phyloP scores from a whole-genome alignment of 352 stramenopile genomes.

The Phytophthora melonis region DNA sequence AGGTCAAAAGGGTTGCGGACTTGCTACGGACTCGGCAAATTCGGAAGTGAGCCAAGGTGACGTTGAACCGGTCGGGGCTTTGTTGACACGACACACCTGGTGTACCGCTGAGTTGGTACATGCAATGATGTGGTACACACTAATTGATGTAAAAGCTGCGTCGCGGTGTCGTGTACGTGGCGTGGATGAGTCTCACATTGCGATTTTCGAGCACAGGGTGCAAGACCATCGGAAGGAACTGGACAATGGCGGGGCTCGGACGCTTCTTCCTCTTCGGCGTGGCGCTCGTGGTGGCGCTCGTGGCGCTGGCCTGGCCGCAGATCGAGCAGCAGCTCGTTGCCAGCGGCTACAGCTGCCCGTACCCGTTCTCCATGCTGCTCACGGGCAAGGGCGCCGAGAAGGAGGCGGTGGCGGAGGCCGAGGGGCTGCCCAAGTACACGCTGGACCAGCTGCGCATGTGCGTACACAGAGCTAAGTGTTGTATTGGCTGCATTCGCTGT shows the following conservation, averaged over 20 bases:
- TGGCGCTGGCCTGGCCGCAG: constrained; percentile 74
- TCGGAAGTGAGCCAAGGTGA: constrained; percentile 28
- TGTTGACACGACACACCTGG: constrained; percentile 27
- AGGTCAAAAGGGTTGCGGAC: neutral
- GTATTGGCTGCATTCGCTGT: neutral
- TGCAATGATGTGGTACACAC: neutral
- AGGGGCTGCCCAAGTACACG: constrained; percentile 63
- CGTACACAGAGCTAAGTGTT: neutral
- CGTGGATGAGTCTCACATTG: constrained; percentile 2
- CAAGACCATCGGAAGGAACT: constrained; percentile 32
- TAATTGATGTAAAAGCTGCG: constrained; percentile 18
- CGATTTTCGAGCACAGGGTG: constrained; percentile 11
- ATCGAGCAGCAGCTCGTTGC: constrained; percentile 73
- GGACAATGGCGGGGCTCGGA: constrained; percentile 41
- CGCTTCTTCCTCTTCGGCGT: constrained; percentile 57
- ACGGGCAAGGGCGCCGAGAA: constrained; percentile 32
- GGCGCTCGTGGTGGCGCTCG: constrained; percentile 59
- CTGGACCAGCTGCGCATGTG: constrained; percentile 71
- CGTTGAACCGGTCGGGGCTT: constrained; percentile 23
- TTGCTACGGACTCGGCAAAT: constrained; percentile 7
- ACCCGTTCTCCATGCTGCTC: constrained; percentile 66
- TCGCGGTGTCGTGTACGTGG: constrained; percentile 9
- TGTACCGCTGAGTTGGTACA: neutral
- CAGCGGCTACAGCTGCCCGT: constrained; percentile 69
- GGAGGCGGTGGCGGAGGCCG: constrained; percentile 25